These are phyloP conservation scores for Amauroascus verrucosus DNA, from an alignment of 2,329 filamentous ascomycete species.

Conservation along the genomic window DNA sequence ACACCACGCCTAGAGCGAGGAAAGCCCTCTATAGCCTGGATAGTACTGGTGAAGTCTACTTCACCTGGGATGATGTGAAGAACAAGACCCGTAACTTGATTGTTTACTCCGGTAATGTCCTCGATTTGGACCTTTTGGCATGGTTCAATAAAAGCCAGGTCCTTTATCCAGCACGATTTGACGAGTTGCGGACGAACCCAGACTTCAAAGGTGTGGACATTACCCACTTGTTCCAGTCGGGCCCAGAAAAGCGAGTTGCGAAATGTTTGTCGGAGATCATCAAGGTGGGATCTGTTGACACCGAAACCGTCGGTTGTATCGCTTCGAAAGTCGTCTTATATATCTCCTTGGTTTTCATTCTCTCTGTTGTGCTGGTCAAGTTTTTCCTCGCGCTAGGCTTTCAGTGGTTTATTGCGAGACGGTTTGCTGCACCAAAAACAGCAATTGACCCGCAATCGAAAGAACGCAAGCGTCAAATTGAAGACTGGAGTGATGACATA, in stretches of 20 bases:
- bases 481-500: conserved; percentile 96
- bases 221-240: conserved; percentile 74
- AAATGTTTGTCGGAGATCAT: conserved; percentile 87
- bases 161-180: conserved; percentile 62
- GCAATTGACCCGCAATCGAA: conserved; percentile 71
- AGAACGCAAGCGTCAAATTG: conserved; percentile 82
- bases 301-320: conserved; percentile 92
- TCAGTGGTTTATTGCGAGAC: conserved; percentile 88
- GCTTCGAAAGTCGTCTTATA: conserved; percentile 96
- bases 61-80: conserved; percentile 86
- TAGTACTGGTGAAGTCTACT: conserved; percentile 79
- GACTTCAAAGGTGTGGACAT: conserved; percentile 75
- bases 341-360: conserved; percentile 79
- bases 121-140: conserved; percentile 75
- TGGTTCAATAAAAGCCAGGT: conserved; percentile 87
- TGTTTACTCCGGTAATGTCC: conserved; percentile 86
- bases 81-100: conserved; percentile 83
- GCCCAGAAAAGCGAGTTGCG: conserved; percentile 67
- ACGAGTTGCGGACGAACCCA: conserved; percentile 61
- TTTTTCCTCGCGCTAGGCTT: conserved; percentile 85
- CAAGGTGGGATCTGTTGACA: conserved; percentile 92
- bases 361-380: conserved; percentile 75
- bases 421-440: conserved; percentile 75
- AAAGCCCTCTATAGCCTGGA: conserved; percentile 64
- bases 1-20: conserved; percentile 61